A percentile compares a stretch with the other conserved stretches of the same genome.
phyloP scores from a whole-genome alignment of 768 basidiomycete species.

The Suillus clintonianus region DNA sequence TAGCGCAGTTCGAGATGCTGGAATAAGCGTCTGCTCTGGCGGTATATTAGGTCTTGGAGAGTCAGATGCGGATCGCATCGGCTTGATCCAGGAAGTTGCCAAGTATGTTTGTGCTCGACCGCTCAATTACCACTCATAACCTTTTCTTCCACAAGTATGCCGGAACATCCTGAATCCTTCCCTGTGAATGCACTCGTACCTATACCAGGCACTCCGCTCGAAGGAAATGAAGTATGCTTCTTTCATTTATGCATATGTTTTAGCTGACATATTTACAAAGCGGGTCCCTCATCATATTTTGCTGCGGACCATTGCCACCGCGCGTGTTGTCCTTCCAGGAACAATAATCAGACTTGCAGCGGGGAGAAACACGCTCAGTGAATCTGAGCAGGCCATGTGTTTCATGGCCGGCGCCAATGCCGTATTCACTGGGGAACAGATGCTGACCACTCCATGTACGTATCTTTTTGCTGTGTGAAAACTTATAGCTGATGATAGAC shows the following conservation, averaged over 20 bases:
- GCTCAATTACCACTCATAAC: slow-evolving; percentile 6
- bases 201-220: slow-evolving; percentile 91
- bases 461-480: slow-evolving; percentile 14
- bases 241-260: neutral
- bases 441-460: slow-evolving; percentile 96
- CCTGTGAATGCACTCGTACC: slow-evolving; percentile 98
- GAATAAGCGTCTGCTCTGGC: slow-evolving; percentile 96
- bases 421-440: slow-evolving; percentile 96
- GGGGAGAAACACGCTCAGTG: slow-evolving; percentile 84
- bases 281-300: slow-evolving; percentile 81
- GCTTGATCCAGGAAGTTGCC: slow-evolving; percentile 91
- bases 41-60: slow-evolving; percentile 96
- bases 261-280: slow-evolving; percentile 40
- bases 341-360: slow-evolving; percentile 97
- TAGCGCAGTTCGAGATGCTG: slow-evolving; percentile 86
- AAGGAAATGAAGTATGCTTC: slow-evolving; percentile 75
- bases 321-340: slow-evolving; percentile 85
- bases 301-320: slow-evolving; percentile 92
- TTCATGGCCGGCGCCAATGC: slow-evolving; percentile 99
- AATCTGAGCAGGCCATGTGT: slow-evolving; percentile 95
- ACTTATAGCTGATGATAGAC: slow-evolving; percentile 10
- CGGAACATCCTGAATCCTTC: slow-evolving; percentile 98
- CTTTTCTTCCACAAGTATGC: slow-evolving; percentile 56
- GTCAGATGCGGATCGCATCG: slow-evolving; percentile 84
- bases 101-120: slow-evolving; percentile 53